Evolutionary conservation across 371 early-diverging fungal genomes (phyloP), one percentile per base, ranked within the genome.

Genomic region (Mucor saturninus): DNA sequence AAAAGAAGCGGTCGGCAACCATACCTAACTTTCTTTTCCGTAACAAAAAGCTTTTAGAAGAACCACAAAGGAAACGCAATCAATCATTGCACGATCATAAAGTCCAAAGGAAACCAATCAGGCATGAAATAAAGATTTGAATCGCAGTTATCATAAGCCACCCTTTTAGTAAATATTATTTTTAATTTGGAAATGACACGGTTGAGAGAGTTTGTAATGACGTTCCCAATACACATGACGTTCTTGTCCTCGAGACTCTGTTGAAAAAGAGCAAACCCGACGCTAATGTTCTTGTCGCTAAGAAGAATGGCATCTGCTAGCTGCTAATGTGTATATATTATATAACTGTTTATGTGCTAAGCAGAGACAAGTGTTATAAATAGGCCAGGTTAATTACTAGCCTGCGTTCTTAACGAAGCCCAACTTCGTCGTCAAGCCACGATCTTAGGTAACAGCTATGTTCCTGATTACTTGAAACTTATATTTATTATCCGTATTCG

Each of bases 401-500:
- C 21, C 21, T 21, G 21, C 21, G 21, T 96, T 86, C 85, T 88
- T 53, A 88, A 93, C 61, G 93, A 94, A 80, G 86, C 97, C 78
- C 88, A 91, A 70, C 90, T 93, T 61, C 84, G 86, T 75, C 95
- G 98, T 79, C 88, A 91, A 84, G 97, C 98, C 83, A 93, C 93
- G 86, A 81, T 90, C 70, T 65, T 81, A 66, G 95, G 95, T 68
- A 89, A 89, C 88, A 97, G 90, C 90, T 98, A 94, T 80, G 96
- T 99, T 56, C 91, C 96, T 53, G 93, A 94, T 67, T 94, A 98
- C 87, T 88, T 96, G 81, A 97, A 97, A 89, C 89, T 98, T 58
- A 96, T 95, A 73, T 98, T 99, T 71, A 98, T 98, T 72, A 86
- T 98, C 84, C 96, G 93, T 82, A 92, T 94, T 80, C 93, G 93